Evolutionary conservation across 1,284 basidiomycete species (phyloP).

Genomic region (Ganoderma leucocontextum): DNA sequence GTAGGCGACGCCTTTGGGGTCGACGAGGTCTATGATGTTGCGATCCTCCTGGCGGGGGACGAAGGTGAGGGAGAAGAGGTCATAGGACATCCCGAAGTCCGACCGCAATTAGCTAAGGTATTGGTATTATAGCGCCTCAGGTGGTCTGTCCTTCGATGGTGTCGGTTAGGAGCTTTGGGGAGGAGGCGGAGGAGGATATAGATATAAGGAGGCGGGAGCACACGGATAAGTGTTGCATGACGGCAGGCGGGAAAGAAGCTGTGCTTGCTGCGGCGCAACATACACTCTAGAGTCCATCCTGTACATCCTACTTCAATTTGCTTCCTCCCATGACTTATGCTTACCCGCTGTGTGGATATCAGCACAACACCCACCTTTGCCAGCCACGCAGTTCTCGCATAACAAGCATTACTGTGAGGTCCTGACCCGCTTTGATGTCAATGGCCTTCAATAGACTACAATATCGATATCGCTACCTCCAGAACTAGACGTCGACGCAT

Average conservation of each 20-base stretch:
- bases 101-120: background rate
- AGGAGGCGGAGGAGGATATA: background rate
- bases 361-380: background rate
- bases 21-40: conserved; percentile 70
- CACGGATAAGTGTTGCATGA: background rate
- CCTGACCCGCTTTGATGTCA: background rate
- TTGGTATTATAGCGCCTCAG: background rate
- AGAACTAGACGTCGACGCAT: no score
- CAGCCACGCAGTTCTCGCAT: background rate
- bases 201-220: background rate
- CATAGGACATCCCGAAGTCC: conserved; percentile 38
- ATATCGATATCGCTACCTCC: background rate
- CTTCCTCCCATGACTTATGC: background rate
- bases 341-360: background rate
- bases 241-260: background rate
- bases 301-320: background rate
- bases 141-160: background rate
- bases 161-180: no score
- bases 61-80: conserved; percentile 79
- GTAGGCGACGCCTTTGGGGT: conserved; percentile 66
- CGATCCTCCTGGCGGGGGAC: conserved; percentile 64
- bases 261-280: conserved; percentile 2
- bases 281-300: background rate
- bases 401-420: background rate
- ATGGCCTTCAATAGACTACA: background rate